A percentile compares a stretch with the other conserved stretches of the same genome.
These are phyloP conservation scores for Priceomyces melissophilus DNA, from an alignment of 805 yeast species.

Conservation along the genomic window DNA sequence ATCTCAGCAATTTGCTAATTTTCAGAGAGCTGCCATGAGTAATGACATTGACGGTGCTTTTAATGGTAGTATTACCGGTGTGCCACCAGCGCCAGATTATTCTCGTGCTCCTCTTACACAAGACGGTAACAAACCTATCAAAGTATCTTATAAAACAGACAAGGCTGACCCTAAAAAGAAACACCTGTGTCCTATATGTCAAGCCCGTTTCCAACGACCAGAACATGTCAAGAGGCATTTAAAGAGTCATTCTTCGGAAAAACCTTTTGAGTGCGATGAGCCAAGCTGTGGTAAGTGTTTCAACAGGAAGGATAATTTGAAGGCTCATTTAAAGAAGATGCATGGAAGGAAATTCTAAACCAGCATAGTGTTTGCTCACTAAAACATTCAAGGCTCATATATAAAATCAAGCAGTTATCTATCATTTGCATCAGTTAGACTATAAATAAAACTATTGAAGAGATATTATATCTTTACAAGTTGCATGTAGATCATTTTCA, in stretches of 20 bases:
- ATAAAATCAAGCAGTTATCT: not conserved
- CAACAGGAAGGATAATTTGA: constrained; percentile 57
- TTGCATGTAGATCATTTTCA: not conserved
- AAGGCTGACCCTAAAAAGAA: constrained; percentile 46
- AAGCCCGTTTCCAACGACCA: constrained; percentile 61
- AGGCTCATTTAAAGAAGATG: constrained; percentile 60
- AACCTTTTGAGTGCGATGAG: constrained; percentile 54
- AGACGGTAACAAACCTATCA: constrained; percentile 19
- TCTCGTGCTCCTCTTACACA: constrained; percentile 1
- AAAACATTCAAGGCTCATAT: not conserved
- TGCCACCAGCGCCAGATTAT: constrained; percentile 7
- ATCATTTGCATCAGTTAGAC: constrained; percentile 1
- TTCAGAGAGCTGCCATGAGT: not conserved
- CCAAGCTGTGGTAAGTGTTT: constrained; percentile 52
- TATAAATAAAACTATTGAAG: not conserved
- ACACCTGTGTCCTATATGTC: constrained; percentile 64
- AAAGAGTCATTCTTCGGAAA: constrained; percentile 56
- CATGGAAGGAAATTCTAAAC: constrained; percentile 31
- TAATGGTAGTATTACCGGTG: constrained; percentile 1
- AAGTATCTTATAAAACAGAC: constrained; percentile 31
- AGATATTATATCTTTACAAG: not conserved
- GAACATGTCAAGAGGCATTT: constrained; percentile 68
- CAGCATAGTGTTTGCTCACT: not conserved
- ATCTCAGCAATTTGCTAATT: constrained; percentile 1
- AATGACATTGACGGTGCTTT: not conserved